Conservation (phyloP, 257 asterid species). For the Jaltomata sinuosa region DNA sequence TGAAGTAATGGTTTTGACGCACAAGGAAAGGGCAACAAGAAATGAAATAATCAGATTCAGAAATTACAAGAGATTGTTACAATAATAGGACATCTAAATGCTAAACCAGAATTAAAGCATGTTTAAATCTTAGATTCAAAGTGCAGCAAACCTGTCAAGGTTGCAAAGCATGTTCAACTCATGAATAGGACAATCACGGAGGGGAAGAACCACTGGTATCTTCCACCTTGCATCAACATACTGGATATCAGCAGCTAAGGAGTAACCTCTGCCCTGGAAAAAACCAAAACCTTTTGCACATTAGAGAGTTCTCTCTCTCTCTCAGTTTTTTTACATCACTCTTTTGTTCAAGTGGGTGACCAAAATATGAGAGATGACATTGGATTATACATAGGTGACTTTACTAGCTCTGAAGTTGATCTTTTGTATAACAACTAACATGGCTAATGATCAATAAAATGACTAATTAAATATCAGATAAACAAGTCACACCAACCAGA, state of each 20-base stretch:
- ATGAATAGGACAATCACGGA: slow-evolving; percentile 74
- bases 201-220: slow-evolving; percentile 77
- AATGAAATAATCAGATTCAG: not conserved
- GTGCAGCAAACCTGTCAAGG: slow-evolving; percentile 60
- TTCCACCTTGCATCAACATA: slow-evolving; percentile 88
- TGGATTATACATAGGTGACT: not conserved
- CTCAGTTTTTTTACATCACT: not conserved
- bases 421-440: not conserved
- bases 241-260: slow-evolving; percentile 87
- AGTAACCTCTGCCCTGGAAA: slow-evolving; percentile 84
- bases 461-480: not conserved
- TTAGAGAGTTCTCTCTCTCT: not conserved
- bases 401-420: not conserved
- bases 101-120: not conserved
- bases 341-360: not conserved
- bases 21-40: not conserved
- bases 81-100: not conserved
- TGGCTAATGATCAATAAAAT: not conserved
- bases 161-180: slow-evolving; percentile 73
- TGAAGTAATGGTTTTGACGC: slow-evolving; percentile 8
- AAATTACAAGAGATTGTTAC: not conserved
- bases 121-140: not conserved
- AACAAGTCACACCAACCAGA: not conserved
- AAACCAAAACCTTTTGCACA: not conserved
- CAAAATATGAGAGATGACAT: not conserved